Conservation (phyloP, 140 eudicot species). For the Senecio squalidus region DNA sequence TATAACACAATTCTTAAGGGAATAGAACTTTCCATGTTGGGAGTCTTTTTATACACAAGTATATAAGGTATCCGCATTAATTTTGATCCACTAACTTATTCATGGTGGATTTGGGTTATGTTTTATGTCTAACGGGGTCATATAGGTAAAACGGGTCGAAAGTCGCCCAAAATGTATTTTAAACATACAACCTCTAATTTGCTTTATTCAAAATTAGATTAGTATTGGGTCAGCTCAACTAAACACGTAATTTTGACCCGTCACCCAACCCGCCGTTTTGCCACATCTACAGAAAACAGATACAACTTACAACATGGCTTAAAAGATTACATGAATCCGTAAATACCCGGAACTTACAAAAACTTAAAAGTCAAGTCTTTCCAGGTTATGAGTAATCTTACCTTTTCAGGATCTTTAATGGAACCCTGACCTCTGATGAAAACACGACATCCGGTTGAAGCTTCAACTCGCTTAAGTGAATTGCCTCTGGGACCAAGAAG, state of each 20-base stretch:
- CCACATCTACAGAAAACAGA: no score
- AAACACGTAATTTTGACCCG: neutral
- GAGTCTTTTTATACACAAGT: neutral
- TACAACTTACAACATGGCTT: no score
- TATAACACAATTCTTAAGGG: neutral
- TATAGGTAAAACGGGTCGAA: neutral
- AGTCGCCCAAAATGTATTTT: neutral
- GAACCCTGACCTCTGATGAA: conserved; percentile 90
- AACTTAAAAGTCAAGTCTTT: neutral
- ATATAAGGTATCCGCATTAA: neutral
- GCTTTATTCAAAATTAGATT: neutral
- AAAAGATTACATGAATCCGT: neutral
- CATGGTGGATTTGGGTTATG: neutral
- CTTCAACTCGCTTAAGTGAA: conserved; percentile 92
- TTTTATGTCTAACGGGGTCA: neutral
- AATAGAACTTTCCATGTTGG: neutral
- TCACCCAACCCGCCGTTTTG: no score
- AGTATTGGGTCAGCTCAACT: neutral
- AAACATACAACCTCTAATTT: neutral
- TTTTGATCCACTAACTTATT: neutral
- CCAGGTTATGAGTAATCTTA: conserved; percentile 15
- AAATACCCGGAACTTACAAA: neutral
- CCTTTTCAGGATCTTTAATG: conserved; percentile 84
- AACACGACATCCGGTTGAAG: conserved; percentile 90
- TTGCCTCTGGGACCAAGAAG: conserved; percentile 94